Evolutionary conservation across 371 early-diverging fungal species (phyloP).

Genomic region (Mucor irregularis): DNA sequence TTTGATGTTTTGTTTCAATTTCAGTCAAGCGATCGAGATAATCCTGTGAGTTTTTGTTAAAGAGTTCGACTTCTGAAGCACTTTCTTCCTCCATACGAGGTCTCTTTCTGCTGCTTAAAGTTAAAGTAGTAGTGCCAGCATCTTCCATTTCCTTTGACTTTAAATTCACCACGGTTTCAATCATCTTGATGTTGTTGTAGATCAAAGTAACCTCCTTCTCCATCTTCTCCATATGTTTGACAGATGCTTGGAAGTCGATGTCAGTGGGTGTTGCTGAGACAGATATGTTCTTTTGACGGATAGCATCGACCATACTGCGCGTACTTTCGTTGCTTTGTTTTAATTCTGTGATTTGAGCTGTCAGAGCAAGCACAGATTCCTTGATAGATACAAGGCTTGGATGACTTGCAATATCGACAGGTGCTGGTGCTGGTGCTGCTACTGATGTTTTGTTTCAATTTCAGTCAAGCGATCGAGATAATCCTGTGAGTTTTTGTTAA

Average conservation of each 20-base stretch:
- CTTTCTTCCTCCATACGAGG: background rate
- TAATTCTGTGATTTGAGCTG: background rate
- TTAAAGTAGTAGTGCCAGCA: background rate
- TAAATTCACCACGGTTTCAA: conserved; percentile 7
- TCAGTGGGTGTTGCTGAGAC: background rate
- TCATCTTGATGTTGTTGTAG: conserved; percentile 20
- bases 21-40: conserved; percentile 1
- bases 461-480: background rate
- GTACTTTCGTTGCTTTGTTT: background rate
- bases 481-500: background rate
- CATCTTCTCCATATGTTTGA: conserved; percentile 14
- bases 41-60: background rate
- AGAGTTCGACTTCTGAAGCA: background rate
- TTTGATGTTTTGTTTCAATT: conserved; percentile 19
- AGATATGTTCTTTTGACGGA: conserved; percentile 1
- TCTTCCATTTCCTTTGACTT: conserved; percentile 5
- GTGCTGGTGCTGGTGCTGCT: too few species aligned
- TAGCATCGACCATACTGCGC: conserved; percentile 4
- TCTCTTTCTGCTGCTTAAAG: conserved; percentile 22
- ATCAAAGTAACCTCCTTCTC: conserved; percentile 10
- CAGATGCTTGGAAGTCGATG: background rate
- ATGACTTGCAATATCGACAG: background rate
- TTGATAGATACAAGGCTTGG: background rate
- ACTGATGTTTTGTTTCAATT: conserved; percentile 14
- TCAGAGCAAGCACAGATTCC: background rate